Conservation (phyloP, 2,329 filamentous ascomycete genomes). For the Mycocentrospora acerina region DNA sequence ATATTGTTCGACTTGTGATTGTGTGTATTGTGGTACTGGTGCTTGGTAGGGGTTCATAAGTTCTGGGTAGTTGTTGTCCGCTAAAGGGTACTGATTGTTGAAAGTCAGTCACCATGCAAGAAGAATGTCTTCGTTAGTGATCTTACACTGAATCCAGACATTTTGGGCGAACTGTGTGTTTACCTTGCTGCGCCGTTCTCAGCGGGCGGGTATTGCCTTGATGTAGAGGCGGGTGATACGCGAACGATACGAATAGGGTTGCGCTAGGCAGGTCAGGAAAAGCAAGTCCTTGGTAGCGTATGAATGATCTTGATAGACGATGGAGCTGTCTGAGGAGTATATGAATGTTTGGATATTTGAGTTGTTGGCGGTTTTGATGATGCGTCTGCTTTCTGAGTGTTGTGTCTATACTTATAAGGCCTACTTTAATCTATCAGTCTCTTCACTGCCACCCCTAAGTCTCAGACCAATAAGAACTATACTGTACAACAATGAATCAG, state of each 20-base stretch:
- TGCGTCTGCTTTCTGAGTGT: constrained; percentile 1
- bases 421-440: constrained; percentile 1
- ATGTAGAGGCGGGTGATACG: constrained; percentile 14
- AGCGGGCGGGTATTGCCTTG: constrained; percentile 12
- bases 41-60: constrained; percentile 11
- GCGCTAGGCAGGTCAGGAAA: constrained; percentile 12
- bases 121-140: no score
- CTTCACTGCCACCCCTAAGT: constrained; percentile 19
- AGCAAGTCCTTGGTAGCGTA: constrained; percentile 4
- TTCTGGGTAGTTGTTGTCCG: constrained; percentile 14
- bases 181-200: constrained; percentile 16
- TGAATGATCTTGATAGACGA: not conserved
- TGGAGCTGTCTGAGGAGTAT: constrained; percentile 10
- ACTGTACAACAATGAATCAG: constrained; percentile 14
- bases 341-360: constrained; percentile 3
- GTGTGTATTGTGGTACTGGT: constrained; percentile 33
- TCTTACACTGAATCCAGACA: constrained; percentile 29
- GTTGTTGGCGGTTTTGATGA: constrained; percentile 1
- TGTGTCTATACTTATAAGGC: constrained; percentile 10
- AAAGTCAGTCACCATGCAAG: no score
- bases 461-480: constrained; percentile 6
- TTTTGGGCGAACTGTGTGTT: constrained; percentile 20
- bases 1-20: constrained; percentile 32
- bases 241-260: constrained; percentile 12
- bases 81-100: constrained; percentile 19